phyloP scores from a whole-genome alignment of 495 filamentous ascomycete genomes.

The Pseudoneurospora amorphoporcata region DNA sequence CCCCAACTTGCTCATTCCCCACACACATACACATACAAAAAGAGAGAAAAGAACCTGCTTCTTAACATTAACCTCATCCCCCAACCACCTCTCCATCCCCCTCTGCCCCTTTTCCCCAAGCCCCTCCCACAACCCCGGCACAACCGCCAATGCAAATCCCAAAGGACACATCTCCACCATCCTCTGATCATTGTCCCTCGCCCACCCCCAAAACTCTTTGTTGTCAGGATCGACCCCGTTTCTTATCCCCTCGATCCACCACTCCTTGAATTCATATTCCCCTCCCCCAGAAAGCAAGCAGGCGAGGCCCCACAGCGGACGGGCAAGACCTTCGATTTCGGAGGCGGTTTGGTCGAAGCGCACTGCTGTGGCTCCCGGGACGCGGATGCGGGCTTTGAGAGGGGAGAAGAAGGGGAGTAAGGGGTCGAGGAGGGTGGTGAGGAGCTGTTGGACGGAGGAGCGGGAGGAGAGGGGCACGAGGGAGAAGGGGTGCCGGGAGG shows the following conservation, averaged over 20 bases:
- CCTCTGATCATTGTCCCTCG: constrained; percentile 64
- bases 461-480: constrained; percentile 36
- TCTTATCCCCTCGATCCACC: constrained; percentile 58
- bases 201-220: constrained; percentile 63
- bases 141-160: constrained; percentile 52
- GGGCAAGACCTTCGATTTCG: constrained; percentile 64
- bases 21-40: neutral
- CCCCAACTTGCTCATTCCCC: too few relatives aligned
- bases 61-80: constrained; percentile 61
- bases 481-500: constrained; percentile 39
- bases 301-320: constrained; percentile 66
- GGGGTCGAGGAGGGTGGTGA: constrained; percentile 50
- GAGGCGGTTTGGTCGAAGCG: constrained; percentile 67
- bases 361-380: constrained; percentile 54
- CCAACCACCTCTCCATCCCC: constrained; percentile 54
- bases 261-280: constrained; percentile 48
- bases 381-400: constrained; percentile 43
- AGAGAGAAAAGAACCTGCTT: constrained; percentile 29
- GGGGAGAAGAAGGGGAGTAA: constrained; percentile 55
- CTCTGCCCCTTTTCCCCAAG: constrained; percentile 45
- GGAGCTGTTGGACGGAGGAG: constrained; percentile 46
- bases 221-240: constrained; percentile 55
- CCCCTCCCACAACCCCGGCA: constrained; percentile 56
- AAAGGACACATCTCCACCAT: constrained; percentile 80
- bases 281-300: constrained; percentile 56